Base-by-base conservation (phyloP, 352 stramenopile species). In the Phytophthora cajani region DNA sequence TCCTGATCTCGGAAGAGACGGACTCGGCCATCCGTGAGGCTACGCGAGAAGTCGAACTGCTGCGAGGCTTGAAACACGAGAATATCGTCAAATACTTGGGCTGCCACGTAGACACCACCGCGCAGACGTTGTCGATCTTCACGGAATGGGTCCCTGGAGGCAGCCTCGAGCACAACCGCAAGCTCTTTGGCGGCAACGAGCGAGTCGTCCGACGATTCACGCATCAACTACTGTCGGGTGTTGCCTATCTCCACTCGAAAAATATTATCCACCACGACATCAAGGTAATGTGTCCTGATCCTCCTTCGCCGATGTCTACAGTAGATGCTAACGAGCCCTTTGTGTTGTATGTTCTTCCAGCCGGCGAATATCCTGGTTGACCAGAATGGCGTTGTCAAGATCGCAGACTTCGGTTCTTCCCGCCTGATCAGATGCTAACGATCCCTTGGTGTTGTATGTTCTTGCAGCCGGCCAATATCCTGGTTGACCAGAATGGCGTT, bases 281-380 rank as follows among this genome's bases (percentile, higher is more conserved):
- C 51, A 96, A 96, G 71, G 82, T 89, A 30, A 27, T 27, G 23
- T 2, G 23, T 27, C 23, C 23, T 27, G 23, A 27, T 27, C 23
- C 23, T 27, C 23, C 23, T 27, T 27, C 1, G 23, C 2, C 1
- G 23, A n/a, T n/a, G n/a, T n/a, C n/a, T n/a, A n/a, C n/a, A n/a
- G n/a, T 25, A 25, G 23, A 25, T 25, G 23, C 23, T 25, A 2
- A 25, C 23, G 23, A 25, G 23, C 23, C 23, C 23, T 25, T 25
- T 25, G 23, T 50, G 2, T 23, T 50, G n/a, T 10, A 50, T 50
- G 16, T 16, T 50, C 23, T 50, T 46, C 10, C 57, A 89, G 82
- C 85, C 87, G 6, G 88, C 86, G 30, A 99, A 99, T 63, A 93
- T 99, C 58, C 81, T 99, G 27, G 92, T 99, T 9, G 96, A 97